phyloP scores from a whole-genome alignment of 495 filamentous ascomycete species.

The Pyrenula aspistea region DNA sequence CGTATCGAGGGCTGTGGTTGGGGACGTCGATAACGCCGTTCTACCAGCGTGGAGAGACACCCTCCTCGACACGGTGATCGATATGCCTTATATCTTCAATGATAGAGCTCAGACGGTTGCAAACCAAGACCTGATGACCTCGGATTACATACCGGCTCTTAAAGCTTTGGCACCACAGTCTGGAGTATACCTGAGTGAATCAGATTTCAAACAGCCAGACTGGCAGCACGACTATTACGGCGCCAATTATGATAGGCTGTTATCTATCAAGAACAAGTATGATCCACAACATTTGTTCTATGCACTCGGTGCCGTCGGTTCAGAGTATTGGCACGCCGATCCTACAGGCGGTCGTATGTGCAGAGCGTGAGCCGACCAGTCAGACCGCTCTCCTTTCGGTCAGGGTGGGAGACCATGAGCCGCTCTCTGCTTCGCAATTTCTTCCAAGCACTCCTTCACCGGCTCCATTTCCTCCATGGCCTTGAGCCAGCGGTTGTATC shows the following conservation, averaged over 20 bases:
- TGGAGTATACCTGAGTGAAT: conserved; percentile 31
- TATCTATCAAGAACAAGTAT: conserved; percentile 29
- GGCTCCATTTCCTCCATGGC: too few relatives aligned
- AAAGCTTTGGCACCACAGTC: conserved; percentile 22
- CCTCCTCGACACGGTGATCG: conserved; percentile 27
- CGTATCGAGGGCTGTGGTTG: conserved; percentile 23
- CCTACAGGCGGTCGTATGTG: conserved; percentile 20
- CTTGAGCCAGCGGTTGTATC: too few relatives aligned
- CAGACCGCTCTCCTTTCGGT: neutral
- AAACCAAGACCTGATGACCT: conserved; percentile 24
- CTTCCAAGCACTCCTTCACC: too few relatives aligned
- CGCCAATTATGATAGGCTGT: conserved; percentile 23
- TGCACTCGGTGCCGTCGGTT: conserved; percentile 46
- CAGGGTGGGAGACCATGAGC: too few relatives aligned
- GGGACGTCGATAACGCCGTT: conserved; percentile 41
- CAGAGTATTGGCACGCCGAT: conserved; percentile 38
- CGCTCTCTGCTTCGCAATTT: too few relatives aligned
- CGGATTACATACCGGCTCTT: conserved; percentile 29
- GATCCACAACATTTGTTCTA: conserved; percentile 50
- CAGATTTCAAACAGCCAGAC: conserved; percentile 35
- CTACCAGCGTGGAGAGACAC: conserved; percentile 48
- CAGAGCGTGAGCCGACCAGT: conserved; percentile 2
- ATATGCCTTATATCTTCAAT: conserved; percentile 27
- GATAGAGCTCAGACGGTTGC: conserved; percentile 22
- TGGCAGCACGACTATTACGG: conserved; percentile 43